Percentiles rank a stretch among this genome's conserved stretches.
phyloP scores from a whole-genome alignment of 108 stramenopile species.

The Mediolabrus comicus region DNA sequence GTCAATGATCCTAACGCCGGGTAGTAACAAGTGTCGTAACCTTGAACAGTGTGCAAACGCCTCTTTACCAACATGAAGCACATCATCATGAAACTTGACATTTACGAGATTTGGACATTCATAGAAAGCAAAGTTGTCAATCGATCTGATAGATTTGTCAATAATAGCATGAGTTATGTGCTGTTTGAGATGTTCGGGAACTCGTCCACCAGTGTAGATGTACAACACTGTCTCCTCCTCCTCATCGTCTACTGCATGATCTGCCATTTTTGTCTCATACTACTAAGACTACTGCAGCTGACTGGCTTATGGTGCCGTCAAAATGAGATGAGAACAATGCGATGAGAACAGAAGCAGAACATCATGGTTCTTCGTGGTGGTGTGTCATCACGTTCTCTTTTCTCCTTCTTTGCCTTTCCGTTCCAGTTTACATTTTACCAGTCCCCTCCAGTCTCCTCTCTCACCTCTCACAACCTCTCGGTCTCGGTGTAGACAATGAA shows the following conservation, averaged over 20 bases:
- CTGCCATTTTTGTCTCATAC: not conserved
- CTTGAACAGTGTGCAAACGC: not conserved
- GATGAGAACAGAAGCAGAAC: no score
- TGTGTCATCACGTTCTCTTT: no score
- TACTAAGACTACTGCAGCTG: no score
- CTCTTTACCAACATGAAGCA: not conserved
- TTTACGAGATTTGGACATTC: not conserved
- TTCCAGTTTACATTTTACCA: no score
- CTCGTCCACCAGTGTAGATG: not conserved
- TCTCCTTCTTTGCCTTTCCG: no score
- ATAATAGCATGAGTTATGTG: constrained; percentile 1
- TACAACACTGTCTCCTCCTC: not conserved
- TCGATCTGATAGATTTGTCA: not conserved
- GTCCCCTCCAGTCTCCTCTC: no score
- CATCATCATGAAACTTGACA: not conserved
- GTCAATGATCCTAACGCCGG: not conserved
- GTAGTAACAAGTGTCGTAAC: not conserved
- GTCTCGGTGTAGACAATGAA: no score
- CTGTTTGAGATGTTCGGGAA: not conserved
- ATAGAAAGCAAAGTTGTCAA: not conserved
- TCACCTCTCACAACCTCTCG: no score
- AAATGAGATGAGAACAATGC: no score
- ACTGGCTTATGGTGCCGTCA: no score
- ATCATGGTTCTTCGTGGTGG: no score
- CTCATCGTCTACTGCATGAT: not conserved